A percentile compares a stretch with the other conserved stretches of the same genome.
phyloP scores from a whole-genome alignment of 176 grass and related monocot genomes.

The Juncus effusus region DNA sequence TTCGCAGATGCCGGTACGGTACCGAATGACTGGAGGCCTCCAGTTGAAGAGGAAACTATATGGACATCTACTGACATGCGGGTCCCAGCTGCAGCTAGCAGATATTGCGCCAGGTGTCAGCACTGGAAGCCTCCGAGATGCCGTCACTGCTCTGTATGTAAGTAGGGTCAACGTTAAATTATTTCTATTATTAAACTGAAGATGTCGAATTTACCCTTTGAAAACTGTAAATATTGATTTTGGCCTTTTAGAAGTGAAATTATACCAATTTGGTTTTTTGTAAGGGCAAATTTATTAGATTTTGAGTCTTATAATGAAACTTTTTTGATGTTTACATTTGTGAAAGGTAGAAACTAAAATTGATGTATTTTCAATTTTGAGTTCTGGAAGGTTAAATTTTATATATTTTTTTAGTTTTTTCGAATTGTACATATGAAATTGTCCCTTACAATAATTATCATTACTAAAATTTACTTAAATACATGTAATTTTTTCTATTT shows the following conservation, averaged over 20 bases:
- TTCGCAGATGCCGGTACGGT: conserved; percentile 74
- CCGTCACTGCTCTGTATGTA: conserved; percentile 14
- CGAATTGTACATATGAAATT: no score
- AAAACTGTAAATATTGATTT: no score
- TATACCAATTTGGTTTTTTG: no score
- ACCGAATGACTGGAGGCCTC: conserved; percentile 69
- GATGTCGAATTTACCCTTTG: no score
- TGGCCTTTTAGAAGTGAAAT: no score
- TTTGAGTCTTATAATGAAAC: conserved; percentile 9
- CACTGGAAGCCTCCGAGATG: conserved; percentile 85
- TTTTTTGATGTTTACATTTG: background rate
- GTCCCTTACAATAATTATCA: conserved; percentile 41
- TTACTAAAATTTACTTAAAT: conserved; percentile 95
- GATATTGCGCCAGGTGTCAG: conserved; percentile 62
- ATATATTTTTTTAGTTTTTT: conserved; percentile 48
- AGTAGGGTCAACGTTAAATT: no score
- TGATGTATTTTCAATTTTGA: background rate
- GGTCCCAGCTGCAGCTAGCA: background rate
- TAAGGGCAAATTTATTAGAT: no score
- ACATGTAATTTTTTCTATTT: conserved; percentile 83
- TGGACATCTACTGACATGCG: background rate
- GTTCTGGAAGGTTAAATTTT: background rate
- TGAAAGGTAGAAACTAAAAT: background rate
- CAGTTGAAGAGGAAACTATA: conserved; percentile 42
- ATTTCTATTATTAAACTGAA: no score